Evolutionary conservation across 1,284 basidiomycete species (phyloP).

Genomic region (Amylostereum chailletii): DNA sequence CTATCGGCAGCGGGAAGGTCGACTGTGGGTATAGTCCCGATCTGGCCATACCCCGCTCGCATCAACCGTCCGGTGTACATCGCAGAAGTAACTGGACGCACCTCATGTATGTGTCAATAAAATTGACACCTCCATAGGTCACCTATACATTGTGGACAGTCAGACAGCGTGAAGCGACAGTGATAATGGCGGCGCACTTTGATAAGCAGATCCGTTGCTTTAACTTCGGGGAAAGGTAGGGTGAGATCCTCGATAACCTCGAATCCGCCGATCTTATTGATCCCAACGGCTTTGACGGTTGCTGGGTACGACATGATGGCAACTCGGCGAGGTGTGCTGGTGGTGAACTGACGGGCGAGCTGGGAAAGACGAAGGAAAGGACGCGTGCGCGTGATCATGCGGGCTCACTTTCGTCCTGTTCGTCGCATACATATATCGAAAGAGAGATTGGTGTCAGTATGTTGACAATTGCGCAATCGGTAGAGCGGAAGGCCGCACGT

Average conservation of each 20-base stretch:
- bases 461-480: too few relatives aligned
- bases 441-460: too few relatives aligned
- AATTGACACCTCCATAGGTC: conserved; percentile 76
- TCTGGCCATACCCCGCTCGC: conserved; percentile 9
- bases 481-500: too few relatives aligned
- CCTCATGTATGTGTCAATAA: conserved; percentile 80
- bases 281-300: conserved; percentile 50
- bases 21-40: conserved; percentile 27
- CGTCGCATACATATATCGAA: too few relatives aligned
- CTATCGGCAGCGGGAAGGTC: conserved; percentile 48
- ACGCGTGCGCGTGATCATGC: background rate
- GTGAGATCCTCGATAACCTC: conserved; percentile 70
- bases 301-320: conserved; percentile 41
- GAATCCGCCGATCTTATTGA: conserved; percentile 58
- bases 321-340: conserved; percentile 6
- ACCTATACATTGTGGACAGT: conserved; percentile 28
- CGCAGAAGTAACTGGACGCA: conserved; percentile 13
- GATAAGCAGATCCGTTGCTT: conserved; percentile 66
- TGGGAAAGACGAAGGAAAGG: conserved; percentile 10
- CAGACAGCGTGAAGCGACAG: conserved; percentile 16
- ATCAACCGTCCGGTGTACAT: background rate
- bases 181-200: conserved; percentile 44
- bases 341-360: conserved; percentile 21
- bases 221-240: conserved; percentile 53
- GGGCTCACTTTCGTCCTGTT: too few relatives aligned